Evolutionary conservation across 208 protist genomes (phyloP), one percentile per base, ranked within the genome.

Genomic region (Trypanosoma lewisi): DNA sequence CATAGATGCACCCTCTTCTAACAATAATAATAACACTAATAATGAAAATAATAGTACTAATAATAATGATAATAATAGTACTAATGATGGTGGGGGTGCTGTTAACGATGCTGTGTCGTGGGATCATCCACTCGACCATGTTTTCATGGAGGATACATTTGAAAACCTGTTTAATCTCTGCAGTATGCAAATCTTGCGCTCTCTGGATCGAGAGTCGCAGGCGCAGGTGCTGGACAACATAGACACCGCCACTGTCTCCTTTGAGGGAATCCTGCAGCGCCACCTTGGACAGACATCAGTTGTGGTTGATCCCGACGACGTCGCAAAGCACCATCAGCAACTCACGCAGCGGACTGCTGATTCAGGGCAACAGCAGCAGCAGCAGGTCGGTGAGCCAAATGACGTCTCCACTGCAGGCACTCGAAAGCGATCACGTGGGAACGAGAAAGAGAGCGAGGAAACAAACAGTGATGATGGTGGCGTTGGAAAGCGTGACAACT

Each of bases 121-220:
- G 72, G 37, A 61, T 16, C 88, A 94, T 58, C 82, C 90, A 37
- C 70, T 88, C 4, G 73, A 68, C 9, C 88, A 94, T 67, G 74
- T 82, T 12, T 94, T 94, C 59, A 30, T 94, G 17, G 88, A 91
- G 55, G 88, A 92, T 65, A 94, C 83, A 27, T 67, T 77, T 17
- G 88, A 94, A 36, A 92, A 94, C 51, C 51, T 94, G 17, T 82
- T 63, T 30, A 61, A 65, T 27, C 49, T 94, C 21, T 88, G 77
- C 50, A 77, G 78, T 12, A 82, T 91, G 78, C 85, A 92, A 63
- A 41, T 89, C n/a, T 54, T 83, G 68, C 72, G 82, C 51, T 67
- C 19, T 31, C 30, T 70, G 16, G 80, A 86, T 39, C 45, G 52
- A 0, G 73, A 78, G 45, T 59, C 69, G 37, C 74, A 67, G 23